phyloP scores from a whole-genome alignment of 73 alveolate genomes.

The Paramecium tetraurelia region DNA sequence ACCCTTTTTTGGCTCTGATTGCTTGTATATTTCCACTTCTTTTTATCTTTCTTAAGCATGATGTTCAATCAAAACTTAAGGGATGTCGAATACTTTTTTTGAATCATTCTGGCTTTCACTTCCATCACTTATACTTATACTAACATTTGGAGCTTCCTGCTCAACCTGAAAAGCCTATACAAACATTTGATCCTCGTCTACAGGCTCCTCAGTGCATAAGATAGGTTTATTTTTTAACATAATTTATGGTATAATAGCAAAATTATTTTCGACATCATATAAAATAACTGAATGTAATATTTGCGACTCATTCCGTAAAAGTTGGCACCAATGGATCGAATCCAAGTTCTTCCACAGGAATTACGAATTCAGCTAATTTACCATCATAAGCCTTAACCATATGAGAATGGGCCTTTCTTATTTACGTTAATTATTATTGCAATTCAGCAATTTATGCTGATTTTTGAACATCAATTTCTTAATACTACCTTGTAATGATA shows the following conservation, averaged over 20 bases:
- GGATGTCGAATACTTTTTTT: neutral
- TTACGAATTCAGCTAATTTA: constrained; percentile 97
- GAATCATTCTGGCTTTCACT: neutral
- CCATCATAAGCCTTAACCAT: constrained; percentile 99
- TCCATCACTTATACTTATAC: neutral
- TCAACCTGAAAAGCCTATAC: neutral
- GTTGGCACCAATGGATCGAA: constrained; percentile 99
- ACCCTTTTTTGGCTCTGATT: neutral
- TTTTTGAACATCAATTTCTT: constrained; percentile 95
- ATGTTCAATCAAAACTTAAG: neutral
- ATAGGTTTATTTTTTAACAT: constrained; percentile 26
- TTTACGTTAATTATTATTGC: constrained; percentile 92
- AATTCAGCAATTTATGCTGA: constrained; percentile 93
- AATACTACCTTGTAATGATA: constrained; percentile 87
- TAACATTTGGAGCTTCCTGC: neutral
- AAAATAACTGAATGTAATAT: neutral
- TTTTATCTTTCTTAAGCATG: neutral
- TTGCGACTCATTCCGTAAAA: constrained; percentile 62
- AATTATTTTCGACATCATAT: neutral
- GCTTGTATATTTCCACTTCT: neutral
- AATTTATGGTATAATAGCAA: neutral
- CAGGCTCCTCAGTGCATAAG: constrained; percentile 21
- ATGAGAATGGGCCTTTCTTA: constrained; percentile 98
- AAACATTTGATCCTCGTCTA: neutral
- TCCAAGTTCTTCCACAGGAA: constrained; percentile 99